A percentile compares a stretch with the other conserved stretches of the same genome.
These are phyloP conservation scores for Neoscytalidium dimidiatum DNA, from an alignment of 2,329 filamentous ascomycete species.

Conservation along the genomic window DNA sequence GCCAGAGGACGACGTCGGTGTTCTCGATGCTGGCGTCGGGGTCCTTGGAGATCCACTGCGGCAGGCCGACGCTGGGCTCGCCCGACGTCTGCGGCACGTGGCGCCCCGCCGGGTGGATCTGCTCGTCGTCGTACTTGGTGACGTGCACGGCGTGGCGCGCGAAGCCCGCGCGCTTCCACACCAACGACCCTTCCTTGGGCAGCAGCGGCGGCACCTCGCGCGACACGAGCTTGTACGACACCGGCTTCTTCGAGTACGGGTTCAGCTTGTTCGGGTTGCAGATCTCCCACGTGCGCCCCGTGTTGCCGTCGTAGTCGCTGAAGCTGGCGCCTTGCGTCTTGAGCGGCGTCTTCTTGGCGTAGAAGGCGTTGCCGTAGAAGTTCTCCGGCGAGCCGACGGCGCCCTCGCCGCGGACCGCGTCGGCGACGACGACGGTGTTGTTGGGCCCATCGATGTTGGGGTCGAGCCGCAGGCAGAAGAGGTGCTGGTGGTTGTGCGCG, in stretches of 20 bases:
- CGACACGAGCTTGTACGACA: conserved; percentile 86
- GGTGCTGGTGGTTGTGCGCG: conserved; percentile 93
- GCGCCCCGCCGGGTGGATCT: conserved; percentile 81
- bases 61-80: conserved; percentile 71
- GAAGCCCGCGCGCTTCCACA: conserved; percentile 89
- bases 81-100: conserved; percentile 88
- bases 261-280: conserved; percentile 82
- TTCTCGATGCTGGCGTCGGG: conserved; percentile 71
- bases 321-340: conserved; percentile 67
- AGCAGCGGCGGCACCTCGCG: conserved; percentile 77
- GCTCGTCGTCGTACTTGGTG: conserved; percentile 79
- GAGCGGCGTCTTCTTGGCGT: conserved; percentile 79
- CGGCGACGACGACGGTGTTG: conserved; percentile 84
- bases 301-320: conserved; percentile 80
- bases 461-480: conserved; percentile 88
- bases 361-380: conserved; percentile 88
- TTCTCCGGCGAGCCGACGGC: conserved; percentile 81
- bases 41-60: conserved; percentile 73
- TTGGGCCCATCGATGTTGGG: conserved; percentile 82
- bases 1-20: conserved; percentile 87
- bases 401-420: conserved; percentile 69
- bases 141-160: conserved; percentile 86
- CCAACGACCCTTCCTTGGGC: conserved; percentile 77
- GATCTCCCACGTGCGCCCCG: conserved; percentile 87
- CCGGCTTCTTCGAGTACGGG: conserved; percentile 80